Evolutionary conservation across 1,284 basidiomycete genomes (phyloP), one percentile per base, ranked within the genome.

Genomic region (Kalmanozyma brasiliensis): DNA sequence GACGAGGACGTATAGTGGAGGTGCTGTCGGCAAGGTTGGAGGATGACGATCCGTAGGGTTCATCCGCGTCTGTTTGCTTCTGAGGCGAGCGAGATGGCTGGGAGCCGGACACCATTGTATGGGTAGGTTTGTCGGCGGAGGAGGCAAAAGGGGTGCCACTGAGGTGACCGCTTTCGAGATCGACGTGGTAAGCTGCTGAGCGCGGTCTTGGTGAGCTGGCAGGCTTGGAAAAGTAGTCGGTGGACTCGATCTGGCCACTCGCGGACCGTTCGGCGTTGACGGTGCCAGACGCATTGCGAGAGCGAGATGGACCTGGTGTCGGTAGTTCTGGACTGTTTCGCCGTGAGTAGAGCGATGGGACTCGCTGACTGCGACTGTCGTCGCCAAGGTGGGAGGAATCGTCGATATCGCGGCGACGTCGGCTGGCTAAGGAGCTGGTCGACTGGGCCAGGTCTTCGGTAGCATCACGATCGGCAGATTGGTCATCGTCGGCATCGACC

Each of bases 261-360:
- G 26, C 17, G 23, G 44, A 24, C 11, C 37, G 23, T 10, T 38
- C 30, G 30, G 1, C 36, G 13, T 38, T 29, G 20, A 33, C 36
- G 19, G 33, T 43, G 34, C 49, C 43, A 24, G 49, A 55, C 34
- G 55, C 61, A 29, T 49, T 68, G 23, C 57, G 56, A 20, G 60
- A 57, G 13, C 61, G 60, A 35, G 70, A 64, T 1, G 66, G 52
- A 9, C 55, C 56, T 8, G 61, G 49, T 19, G 59, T 51, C 16
- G 52, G 52, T 14, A 59, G 33, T 13, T 71, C 61, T 32, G 68
- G 68, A 29, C 68, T 71, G 44, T 71, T 64, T 48, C 69, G 60
- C 2, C 67, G 60, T 17, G 68, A 66, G 46, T 69, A 74, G 44
- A 67, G 38, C 17, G 72, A 68, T n/a, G 63, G 34, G 11, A 57